Evolutionary conservation across 768 basidiomycete genomes (phyloP), one percentile per base, ranked within the genome.

Genomic region (Lentinus tigrinus): DNA sequence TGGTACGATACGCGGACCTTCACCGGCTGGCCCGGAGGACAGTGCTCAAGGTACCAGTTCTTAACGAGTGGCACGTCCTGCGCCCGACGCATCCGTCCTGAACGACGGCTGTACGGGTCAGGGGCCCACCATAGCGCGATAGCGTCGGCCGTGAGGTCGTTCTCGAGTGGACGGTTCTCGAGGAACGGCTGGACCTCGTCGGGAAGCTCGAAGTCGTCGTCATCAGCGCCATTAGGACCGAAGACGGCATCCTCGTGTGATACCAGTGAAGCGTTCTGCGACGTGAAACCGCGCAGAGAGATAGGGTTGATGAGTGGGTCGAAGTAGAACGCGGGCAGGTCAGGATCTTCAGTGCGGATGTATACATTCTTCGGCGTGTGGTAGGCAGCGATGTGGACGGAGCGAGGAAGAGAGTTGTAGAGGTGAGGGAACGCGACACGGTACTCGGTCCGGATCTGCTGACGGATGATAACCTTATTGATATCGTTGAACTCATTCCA

Each of bases 401-500:
- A 93, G 31, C 96, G 91, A 46, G 97, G 97, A 9, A 97, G 81
- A 36, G 97, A 97, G 75, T 99, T 99, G 77, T 99, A 99, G 1
- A 99, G 82, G 69, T 99, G 96, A 31, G 97, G 96, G 81, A 98
- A 98, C 2, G 95, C 96, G 51, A 99, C 95, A 72, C 96, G 98
- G 83, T 99, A 98, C 75, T 99, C 97, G 2, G 96, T 98, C 46
- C 97, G 85, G 62, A 98, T 96, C 72, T 97, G 93, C 70, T 98
- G 95, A 21, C 97, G 95, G 65, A 99, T 98, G 73, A 99, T 96
- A 68, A 99, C 91, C 74, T 99, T 99, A 77, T 97, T 95, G 74
- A 98, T 97, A 70, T 99, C 97, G 71, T 99, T 99, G 69, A 99
- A 99, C 72, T 97, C 95, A 72, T 97, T 97, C 95, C 95, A 97